Conservation (phyloP, 1,284 basidiomycete species). For the Ustilago shanxiensis region DNA sequence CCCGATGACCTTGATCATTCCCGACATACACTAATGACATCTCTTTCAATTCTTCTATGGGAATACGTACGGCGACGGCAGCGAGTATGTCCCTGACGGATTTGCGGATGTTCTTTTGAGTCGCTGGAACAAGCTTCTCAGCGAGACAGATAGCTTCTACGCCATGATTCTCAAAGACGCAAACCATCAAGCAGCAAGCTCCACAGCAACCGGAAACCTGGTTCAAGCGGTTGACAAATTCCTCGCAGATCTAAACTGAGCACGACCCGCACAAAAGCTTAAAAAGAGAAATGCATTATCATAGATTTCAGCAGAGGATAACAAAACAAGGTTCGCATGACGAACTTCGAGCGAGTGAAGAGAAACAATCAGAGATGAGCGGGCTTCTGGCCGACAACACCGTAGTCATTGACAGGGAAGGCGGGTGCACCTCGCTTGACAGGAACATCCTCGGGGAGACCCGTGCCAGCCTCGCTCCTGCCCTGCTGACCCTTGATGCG, state of each 20-base stretch:
- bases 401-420: conserved; percentile 44
- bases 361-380: conserved; percentile 27
- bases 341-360: not conserved
- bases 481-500: conserved; percentile 55
- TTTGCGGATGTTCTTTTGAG: conserved; percentile 27
- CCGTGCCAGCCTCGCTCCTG: conserved; percentile 26
- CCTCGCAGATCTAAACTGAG: conserved; percentile 19
- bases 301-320: conserved; percentile 7
- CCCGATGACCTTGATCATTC: not conserved
- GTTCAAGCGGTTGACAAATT: conserved; percentile 34
- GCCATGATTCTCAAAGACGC: conserved; percentile 47
- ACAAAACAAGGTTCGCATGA: not conserved
- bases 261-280: not conserved
- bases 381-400: conserved; percentile 41
- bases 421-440: conserved; percentile 42
- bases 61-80: conserved; percentile 7
- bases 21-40: not conserved
- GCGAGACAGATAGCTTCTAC: conserved; percentile 24
- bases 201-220: conserved; percentile 42
- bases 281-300: conserved; percentile 11
- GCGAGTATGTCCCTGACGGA: conserved; percentile 52
- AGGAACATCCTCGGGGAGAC: conserved; percentile 30
- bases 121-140: conserved; percentile 44
- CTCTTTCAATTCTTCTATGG: not conserved
- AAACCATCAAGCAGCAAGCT: conserved; percentile 58